These are phyloP conservation scores for Phytophthora uliginosa DNA, from an alignment of 352 stramenopile genomes.

Conservation along the genomic window DNA sequence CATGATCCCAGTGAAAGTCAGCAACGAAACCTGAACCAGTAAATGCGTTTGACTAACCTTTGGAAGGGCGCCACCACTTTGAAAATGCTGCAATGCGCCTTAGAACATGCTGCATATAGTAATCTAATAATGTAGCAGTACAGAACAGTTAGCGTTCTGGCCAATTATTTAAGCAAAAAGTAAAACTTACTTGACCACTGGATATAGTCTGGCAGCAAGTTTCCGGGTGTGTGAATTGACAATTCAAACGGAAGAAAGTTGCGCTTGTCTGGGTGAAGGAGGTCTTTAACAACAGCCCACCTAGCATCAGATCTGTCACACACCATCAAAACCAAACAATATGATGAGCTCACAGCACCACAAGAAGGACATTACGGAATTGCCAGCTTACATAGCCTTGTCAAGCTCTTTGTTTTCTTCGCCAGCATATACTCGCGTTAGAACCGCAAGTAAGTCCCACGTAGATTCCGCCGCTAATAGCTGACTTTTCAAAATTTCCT, in stretches of 20 bases:
- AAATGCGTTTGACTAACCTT: conserved; percentile 27
- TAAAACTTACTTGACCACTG: conserved; percentile 25
- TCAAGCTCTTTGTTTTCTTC: conserved; percentile 6
- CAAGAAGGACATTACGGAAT: neutral
- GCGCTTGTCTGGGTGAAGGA: conserved; percentile 47
- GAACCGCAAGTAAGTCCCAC: conserved; percentile 40
- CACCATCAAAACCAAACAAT: neutral
- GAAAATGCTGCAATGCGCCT: conserved; percentile 46
- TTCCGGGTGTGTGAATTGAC: neutral
- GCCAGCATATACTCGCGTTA: conserved; percentile 27
- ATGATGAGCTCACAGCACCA: neutral
- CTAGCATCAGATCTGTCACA: conserved; percentile 44
- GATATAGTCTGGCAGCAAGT: conserved; percentile 22
- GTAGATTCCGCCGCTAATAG: conserved; percentile 39
- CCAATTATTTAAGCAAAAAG: neutral
- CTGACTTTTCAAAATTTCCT: conserved; percentile 39
- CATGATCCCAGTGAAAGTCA: neutral
- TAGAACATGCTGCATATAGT: conserved; percentile 45
- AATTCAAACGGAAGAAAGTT: conserved; percentile 53
- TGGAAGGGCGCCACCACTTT: conserved; percentile 40
- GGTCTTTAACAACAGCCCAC: conserved; percentile 57
- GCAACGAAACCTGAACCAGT: neutral
- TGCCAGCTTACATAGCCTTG: conserved; percentile 32
- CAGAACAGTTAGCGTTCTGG: conserved; percentile 11
- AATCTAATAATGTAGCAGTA: conserved; percentile 22